phyloP scores from a whole-genome alignment of 768 basidiomycete species.

The Rhizopogon vesiculosus region DNA sequence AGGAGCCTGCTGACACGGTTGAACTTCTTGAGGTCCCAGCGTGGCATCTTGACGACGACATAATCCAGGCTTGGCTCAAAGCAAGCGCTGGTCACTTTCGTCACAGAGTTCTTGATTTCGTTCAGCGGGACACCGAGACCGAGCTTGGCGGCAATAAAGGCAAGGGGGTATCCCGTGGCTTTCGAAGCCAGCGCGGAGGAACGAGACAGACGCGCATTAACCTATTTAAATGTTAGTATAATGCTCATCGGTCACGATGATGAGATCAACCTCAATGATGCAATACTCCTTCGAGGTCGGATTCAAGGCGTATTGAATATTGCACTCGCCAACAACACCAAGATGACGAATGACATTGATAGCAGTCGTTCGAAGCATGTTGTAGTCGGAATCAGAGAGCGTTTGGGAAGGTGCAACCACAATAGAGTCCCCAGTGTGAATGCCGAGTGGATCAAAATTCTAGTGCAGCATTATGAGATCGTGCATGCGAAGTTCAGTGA shows the following conservation, averaged over 20 bases:
- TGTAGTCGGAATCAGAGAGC: slow-evolving; percentile 97
- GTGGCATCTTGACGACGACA: slow-evolving; percentile 96
- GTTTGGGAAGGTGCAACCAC: slow-evolving; percentile 98
- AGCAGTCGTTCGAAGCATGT: slow-evolving; percentile 97
- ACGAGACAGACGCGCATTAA: slow-evolving; percentile 96
- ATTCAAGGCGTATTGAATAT: slow-evolving; percentile 98
- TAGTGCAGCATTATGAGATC: slow-evolving; percentile 25
- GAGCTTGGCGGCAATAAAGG: slow-evolving; percentile 97
- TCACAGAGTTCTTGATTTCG: slow-evolving; percentile 97
- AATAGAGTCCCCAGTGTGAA: slow-evolving; percentile 98
- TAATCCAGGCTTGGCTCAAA: slow-evolving; percentile 99
- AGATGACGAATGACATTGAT: slow-evolving; percentile 99
- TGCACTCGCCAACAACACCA: slow-evolving; percentile 97
- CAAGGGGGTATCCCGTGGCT: slow-evolving; percentile 96
- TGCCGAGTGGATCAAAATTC: slow-evolving; percentile 99
- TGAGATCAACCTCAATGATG: slow-evolving; percentile 79
- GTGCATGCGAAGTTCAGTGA: background rate
- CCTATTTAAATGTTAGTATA: slow-evolving; percentile 29
- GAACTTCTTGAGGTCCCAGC: slow-evolving; percentile 99
- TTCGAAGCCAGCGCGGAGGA: slow-evolving; percentile 98
- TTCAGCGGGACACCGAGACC: slow-evolving; percentile 96
- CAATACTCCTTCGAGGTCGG: slow-evolving; percentile 95
- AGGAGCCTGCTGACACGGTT: slow-evolving; percentile 85
- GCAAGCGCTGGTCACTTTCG: slow-evolving; percentile 93
- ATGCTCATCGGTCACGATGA: background rate